Evolutionary conservation across 176 grass and related monocot species (phyloP), one percentile per base, ranked within the genome.

Genomic region (Musa schizocarpa): DNA sequence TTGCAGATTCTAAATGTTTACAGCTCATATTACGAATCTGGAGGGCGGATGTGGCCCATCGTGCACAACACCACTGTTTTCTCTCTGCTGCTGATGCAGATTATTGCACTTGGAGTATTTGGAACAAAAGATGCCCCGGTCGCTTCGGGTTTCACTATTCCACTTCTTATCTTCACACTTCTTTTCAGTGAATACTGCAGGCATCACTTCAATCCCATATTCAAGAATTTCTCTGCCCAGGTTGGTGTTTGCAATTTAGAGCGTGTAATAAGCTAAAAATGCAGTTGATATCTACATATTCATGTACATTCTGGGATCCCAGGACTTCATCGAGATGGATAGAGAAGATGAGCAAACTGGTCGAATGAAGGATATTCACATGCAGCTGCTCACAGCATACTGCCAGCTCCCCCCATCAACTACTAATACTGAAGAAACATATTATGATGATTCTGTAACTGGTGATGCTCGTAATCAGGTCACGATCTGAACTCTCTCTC

Each of bases 261-360:
- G 19, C 16, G 1, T 20, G 13, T 4, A 17, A n/a, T 61, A 67
- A 23, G 19, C 9, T 13, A 26, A 67, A 14, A 9, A 67, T 5
- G 20, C 43, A 9, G 25, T 27, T 12, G 11, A 14, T 13, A 67
- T 21, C 9, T 29, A 7, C 6, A 5, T 2, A 27, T 13, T 67
- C 9, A 14, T 14, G 50, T 72, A 13, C 13, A 12, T 23, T 74
- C 50, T 80, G 4, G 34, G 21, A 54, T 59, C 50, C 65, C 56
- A 93, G 94, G 94, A 98, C 78, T 78, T 98, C 29, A 93, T 93
- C 66, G 90, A 98, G 66, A 76, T 93, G 80, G 94, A 98, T 69
- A 93, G 90, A 80, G 84, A 93, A 19, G 90, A 98, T 21, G 94
- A 98, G 34, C 78, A 85, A 50, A 83, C 82, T 0, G 94, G 90